These are phyloP conservation scores for Cymodocea nodosa DNA, from an alignment of 116 monocot genomes.

Conservation along the genomic window DNA sequence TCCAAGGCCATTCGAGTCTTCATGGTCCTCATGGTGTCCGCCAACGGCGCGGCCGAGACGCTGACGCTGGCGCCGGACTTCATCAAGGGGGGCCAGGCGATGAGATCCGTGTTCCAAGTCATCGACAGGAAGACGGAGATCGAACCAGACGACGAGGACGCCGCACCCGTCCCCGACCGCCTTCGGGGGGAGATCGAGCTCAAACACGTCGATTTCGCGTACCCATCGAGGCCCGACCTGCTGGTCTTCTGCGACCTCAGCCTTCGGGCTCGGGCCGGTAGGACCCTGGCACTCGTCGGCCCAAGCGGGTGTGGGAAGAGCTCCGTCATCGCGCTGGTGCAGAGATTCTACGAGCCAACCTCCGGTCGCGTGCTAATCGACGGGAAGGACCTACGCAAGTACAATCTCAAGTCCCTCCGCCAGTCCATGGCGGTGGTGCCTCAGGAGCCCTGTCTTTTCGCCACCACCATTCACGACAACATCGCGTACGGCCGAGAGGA, in stretches of 20 bases:
- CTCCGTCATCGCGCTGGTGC: slow-evolving; percentile 70
- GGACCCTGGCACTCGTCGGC: slow-evolving; percentile 71
- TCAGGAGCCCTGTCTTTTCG: slow-evolving; percentile 82
- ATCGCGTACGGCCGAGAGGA: slow-evolving; percentile 73
- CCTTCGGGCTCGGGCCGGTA: slow-evolving; percentile 71
- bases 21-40: slow-evolving; percentile 99
- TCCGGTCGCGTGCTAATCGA: slow-evolving; percentile 77
- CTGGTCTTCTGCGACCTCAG: slow-evolving; percentile 59
- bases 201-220: slow-evolving; percentile 79
- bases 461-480: slow-evolving; percentile 67
- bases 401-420: slow-evolving; percentile 59
- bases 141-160: slow-evolving; percentile 71
- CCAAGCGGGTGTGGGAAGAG: slow-evolving; percentile 94
- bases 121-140: slow-evolving; percentile 81
- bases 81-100: slow-evolving; percentile 84
- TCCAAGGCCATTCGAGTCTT: slow-evolving; percentile 90
- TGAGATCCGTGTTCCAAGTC: slow-evolving; percentile 74
- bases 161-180: slow-evolving; percentile 40
- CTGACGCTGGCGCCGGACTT: slow-evolving; percentile 89
- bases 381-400: slow-evolving; percentile 73
- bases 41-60: slow-evolving; percentile 93
- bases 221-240: slow-evolving; percentile 71
- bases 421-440: slow-evolving; percentile 68
- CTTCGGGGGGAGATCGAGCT: slow-evolving; percentile 85
- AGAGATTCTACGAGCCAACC: slow-evolving; percentile 82